phyloP scores from a whole-genome alignment of 2,329 filamentous ascomycete species.

The Claviceps digitariae region DNA sequence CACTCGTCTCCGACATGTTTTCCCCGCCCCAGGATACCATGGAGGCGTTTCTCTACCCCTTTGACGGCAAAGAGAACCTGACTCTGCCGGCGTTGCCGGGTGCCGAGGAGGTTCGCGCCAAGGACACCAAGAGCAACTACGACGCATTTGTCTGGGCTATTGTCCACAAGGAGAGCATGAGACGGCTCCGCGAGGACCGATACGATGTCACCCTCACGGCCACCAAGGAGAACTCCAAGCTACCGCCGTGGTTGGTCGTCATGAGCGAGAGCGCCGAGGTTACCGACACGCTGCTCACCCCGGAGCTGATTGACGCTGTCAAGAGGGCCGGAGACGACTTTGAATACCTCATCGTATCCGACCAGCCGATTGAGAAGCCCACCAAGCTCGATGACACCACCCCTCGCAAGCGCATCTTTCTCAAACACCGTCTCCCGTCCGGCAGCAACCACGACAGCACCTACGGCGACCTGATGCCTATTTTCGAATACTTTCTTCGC shows the following conservation, averaged over 20 bases:
- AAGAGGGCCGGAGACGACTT: constrained; percentile 62
- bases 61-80: constrained; percentile 79
- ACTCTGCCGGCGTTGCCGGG: constrained; percentile 55
- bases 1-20: constrained; percentile 71
- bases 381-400: constrained; percentile 68
- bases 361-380: constrained; percentile 81
- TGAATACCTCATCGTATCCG: constrained; percentile 78
- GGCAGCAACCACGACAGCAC: constrained; percentile 27
- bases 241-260: constrained; percentile 78
- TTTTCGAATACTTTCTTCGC: constrained; percentile 73
- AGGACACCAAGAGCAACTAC: constrained; percentile 54
- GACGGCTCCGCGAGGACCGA: constrained; percentile 74
- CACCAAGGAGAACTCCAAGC: constrained; percentile 84
- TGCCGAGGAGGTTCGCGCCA: constrained; percentile 36
- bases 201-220: constrained; percentile 89
- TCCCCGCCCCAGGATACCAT: constrained; percentile 55
- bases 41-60: constrained; percentile 70
- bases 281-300: constrained; percentile 72
- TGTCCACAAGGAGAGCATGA: constrained; percentile 93
- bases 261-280: constrained; percentile 98
- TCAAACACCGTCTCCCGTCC: constrained; percentile 59
- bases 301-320: constrained; percentile 73
- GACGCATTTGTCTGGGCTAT: constrained; percentile 92
- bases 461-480: constrained; percentile 53
- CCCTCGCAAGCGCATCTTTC: constrained; percentile 75